Base-by-base conservation (phyloP, 495 filamentous ascomycete species). In the Hypoxylon intermedium region DNA sequence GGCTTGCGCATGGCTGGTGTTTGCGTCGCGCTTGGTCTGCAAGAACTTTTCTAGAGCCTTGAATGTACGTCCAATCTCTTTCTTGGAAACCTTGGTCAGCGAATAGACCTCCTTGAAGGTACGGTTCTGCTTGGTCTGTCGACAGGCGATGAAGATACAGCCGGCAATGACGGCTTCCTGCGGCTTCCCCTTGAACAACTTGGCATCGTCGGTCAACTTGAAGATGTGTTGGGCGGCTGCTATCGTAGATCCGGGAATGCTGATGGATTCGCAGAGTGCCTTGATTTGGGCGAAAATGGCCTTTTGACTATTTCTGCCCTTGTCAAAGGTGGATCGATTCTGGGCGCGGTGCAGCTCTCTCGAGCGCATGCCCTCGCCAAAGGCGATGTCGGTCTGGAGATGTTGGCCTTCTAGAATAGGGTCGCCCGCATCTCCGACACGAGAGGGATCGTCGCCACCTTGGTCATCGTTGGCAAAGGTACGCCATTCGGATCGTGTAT, bases 401-500 rank as follows among this genome's bases (percentile, higher is more conserved):
- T 97, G 93, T 56, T 91, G 87, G 40, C 93, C 95, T 65, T 96
- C 92, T 33, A 96, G 82, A 53, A 98, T 82, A 15, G 88, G 83
- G 66, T 98, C 97, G 33, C 85, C 84, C 0, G 85, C 91, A 45
- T 98, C 94, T 75, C 94, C 94, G 63, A 98, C 94, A 91, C 94
- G 94, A 47, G 90, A 95, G 0, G 94, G 94, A 70, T 98, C 94
- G 62, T 97, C 94, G 70, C 89, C 91, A 50, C 83, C 84, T 72
- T 96, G 90, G 67, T 98, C 95, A 66, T 98, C 94, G 75, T 97
- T 97, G 55, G 91, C 89, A 74, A 98, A 98, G 6, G 95, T 98
- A 67, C 94, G 91, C 94, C 94, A 98, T 78, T 98, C 94, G 45
- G 92, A 96, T 45, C 95, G 88, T 57, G 91, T 92, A 67, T 98